Evolutionary conservation across 495 filamentous ascomycete genomes (phyloP).

Genomic region (Alectoria sarmentosa): DNA sequence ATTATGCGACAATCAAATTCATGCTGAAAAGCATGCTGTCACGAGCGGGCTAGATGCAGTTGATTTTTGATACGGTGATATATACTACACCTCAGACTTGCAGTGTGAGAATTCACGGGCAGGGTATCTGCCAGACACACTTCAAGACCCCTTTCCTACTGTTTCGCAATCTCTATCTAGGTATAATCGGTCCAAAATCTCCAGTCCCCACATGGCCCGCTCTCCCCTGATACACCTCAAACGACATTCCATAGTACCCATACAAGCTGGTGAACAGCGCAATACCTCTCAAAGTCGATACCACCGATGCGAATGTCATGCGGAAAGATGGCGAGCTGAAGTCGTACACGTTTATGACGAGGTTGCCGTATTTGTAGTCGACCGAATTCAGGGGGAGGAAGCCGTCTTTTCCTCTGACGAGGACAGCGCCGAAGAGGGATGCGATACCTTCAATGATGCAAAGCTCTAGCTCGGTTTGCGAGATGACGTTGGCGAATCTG

Average conservation of each 20-base stretch:
- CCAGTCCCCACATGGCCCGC: constrained; percentile 5
- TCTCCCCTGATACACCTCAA: neutral
- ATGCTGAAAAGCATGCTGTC: too few species aligned
- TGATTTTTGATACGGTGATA: too few species aligned
- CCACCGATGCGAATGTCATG: neutral
- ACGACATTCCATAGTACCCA: neutral
- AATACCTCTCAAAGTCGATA: constrained; percentile 4
- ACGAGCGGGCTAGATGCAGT: too few species aligned
- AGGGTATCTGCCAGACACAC: too few species aligned
- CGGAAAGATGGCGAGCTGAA: neutral
- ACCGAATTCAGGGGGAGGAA: neutral
- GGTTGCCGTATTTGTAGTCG: constrained; percentile 9
- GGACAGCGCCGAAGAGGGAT: neutral
- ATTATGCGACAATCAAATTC: too few species aligned
- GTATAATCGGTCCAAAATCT: neutral
- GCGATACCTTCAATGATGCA: constrained; percentile 10
- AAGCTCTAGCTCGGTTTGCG: constrained; percentile 4
- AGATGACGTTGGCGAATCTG: neutral
- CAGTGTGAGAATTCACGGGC: too few species aligned
- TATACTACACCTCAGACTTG: too few species aligned
- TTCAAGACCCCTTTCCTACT: neutral
- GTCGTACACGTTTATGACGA: constrained; percentile 6
- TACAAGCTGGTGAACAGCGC: constrained; percentile 10
- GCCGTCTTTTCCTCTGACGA: neutral
- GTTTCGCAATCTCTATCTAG: neutral